Base-by-base conservation (phyloP, 306 rosid species). In the Begonia peltatifolia region DNA sequence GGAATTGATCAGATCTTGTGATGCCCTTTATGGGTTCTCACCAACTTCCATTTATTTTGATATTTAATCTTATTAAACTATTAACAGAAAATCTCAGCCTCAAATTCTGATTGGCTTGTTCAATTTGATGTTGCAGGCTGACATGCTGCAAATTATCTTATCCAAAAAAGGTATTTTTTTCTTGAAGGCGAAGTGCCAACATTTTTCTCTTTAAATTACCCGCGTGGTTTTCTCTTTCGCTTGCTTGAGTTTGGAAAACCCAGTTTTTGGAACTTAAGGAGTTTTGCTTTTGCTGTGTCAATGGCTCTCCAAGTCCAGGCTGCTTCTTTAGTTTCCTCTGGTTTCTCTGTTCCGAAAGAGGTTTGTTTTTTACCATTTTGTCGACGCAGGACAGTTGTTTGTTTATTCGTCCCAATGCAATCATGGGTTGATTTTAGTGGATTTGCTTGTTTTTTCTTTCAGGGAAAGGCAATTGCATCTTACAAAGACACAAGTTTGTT, bases 401-500 rank as follows among this genome's bases (percentile, higher is more conserved):
- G 55, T 16, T 16, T 15, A 53, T 50, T 9, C 12, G 16, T 54
- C 23, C 44, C 7, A 2, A 38, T 23, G 11, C 14, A 42, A 10
- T 15, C 10, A 13, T 42, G 54, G 47, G 52, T 18, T 49, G 71
- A 51, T 56, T 52, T 25, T 25, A 1, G 6, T 25, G 35, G 35
- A 25, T 35, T 63, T 20, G 41, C 52, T 0, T 14, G 49, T 14
- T 46, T 53, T 59, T 64, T 48, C 57, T 61, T 75, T 61, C 78
- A 92, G 99, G 88, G 87, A 14, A 92, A 83, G 61, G 41, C 52
- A 14, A 16, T 78, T 68, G 74, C 67, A 0, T 85, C 72, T 62
- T 70, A 76, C 43, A 90, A 71, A 80, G 95, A 90, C 16, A 81
- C 96, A 7, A 63, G 76, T 12, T 58, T 92, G 3, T 86, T 92